Base-by-base conservation (phyloP, 805 yeast genomes). In the Teunomyces cretensis region DNA sequence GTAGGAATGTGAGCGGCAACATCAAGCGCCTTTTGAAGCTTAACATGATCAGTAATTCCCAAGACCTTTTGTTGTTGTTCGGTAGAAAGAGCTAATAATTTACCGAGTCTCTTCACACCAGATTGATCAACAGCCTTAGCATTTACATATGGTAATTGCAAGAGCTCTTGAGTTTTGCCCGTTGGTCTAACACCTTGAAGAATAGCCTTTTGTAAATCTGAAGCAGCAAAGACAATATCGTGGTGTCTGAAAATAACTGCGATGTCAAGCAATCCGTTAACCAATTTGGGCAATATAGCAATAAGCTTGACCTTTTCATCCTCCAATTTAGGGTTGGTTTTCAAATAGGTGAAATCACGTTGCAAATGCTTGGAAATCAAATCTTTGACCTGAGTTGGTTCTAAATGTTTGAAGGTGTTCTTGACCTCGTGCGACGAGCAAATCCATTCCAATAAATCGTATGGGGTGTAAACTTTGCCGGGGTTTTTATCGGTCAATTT, bases 131-230 rank as follows among this genome's bases (percentile, higher is more conserved):
- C 76, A 16, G 67, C 69, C 15, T 74, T 66, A 11, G 69, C 55
- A 48, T 81, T 74, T 32, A 87, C 88, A 46, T 80, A 80, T 27
- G 97, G 97, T 50, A 92, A 75, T 70, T 94, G 98, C 48, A 86
- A 72, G 43, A 86, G 70, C 62, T 86, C 89, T 45, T 82, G 82
- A 54, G 79, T 73, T 47, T 68, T 67, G 11, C 72, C 71, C 55
- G 73, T 55, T 45, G 79, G 68, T 54, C 72, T 60, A 70, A 88
- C 82, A 3, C 95, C 97, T 67, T 88, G 96, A 27, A 83, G 70
- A 30, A 92, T 64, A 40, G 82, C 76, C 61, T 86, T 84, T 56
- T 84, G 80, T 41, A 92, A 74, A 44, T 84, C 89, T 39, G 81
- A 65, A 11, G 88, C 77, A 30, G 77, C 72, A 30, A 73, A 53